Base-by-base conservation (phyloP, 768 basidiomycete genomes). In the Chalciporus chontae region DNA sequence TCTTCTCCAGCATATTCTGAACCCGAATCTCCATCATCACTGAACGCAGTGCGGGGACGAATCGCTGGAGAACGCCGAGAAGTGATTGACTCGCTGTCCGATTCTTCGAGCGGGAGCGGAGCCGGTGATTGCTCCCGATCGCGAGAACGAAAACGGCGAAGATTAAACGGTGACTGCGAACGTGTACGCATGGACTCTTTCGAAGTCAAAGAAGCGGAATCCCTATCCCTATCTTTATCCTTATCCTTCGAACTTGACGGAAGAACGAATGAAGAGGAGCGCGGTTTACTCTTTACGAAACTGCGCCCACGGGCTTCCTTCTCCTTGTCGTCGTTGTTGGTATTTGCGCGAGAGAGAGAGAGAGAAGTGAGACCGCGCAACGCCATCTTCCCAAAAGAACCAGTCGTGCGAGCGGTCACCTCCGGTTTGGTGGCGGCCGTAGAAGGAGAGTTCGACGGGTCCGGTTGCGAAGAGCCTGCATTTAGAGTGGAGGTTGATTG, bases 161-260 rank as follows among this genome's bases (percentile, higher is more conserved):
- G 78, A 38, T 73, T 73, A 65, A 96, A 95, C 37, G 94, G 89
- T 2, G 91, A 90, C 58, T 84, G 76, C 40, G 88, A 86, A 34
- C 90, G 83, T 13, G 86, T 77, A 50, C 87, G 85, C 10, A 75
- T 73, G 4, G 68, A 67, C 42, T 77, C 79, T 44, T 76, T 76
- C n/a, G 79, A 77, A 18, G 58, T 55, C 36, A 66, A 54, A 18
- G 78, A 77, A 40, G 69, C 62, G 8, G 74, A 67, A 32, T 66
- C 66, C 14, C 67, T 65, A 23, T 63, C 66, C 27, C 61, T 65
- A 2, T 68, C 70, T 39, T 63, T 67, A 19, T 60, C 58, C 10
- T 69, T 66, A 15, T 69, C 65, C 34, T 70, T 71, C 4, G 57
- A 19, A 9, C 67, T 52, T 13, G 69, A 51, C 1, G 71, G 56